Conservation (phyloP, 1,284 basidiomycete genomes). For the Apiotrichum domesticum region DNA sequence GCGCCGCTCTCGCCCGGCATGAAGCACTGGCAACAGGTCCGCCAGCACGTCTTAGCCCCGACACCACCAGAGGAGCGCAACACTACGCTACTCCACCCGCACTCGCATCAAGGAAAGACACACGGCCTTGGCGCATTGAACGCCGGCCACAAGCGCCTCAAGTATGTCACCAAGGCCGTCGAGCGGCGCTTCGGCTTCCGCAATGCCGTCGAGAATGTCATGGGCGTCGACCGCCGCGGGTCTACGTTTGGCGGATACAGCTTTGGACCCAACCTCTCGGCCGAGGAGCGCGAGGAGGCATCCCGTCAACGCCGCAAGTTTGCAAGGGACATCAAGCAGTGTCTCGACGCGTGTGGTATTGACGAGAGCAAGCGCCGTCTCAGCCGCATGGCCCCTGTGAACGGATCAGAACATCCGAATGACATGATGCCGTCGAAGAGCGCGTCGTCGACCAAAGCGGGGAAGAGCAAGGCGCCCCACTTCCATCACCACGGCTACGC, state of each 20-base stretch:
- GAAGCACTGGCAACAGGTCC: constrained; percentile 42
- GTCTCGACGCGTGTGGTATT: constrained; percentile 34
- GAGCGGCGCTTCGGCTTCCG: constrained; percentile 33
- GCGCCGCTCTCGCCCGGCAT: constrained; percentile 33
- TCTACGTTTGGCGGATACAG: constrained; percentile 17
- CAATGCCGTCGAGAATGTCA: constrained; percentile 35
- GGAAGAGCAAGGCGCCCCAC: neutral
- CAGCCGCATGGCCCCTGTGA: constrained; percentile 7
- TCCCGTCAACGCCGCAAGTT: constrained; percentile 36
- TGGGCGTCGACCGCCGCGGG: constrained; percentile 29
- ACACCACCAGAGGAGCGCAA: constrained; percentile 26
- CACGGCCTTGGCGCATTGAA: neutral
- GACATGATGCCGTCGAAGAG: neutral
- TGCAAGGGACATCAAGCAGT: constrained; percentile 34
- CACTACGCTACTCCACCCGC: neutral
- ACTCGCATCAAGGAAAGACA: constrained; percentile 10
- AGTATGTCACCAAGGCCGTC: constrained; percentile 36
- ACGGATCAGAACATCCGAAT: neutral
- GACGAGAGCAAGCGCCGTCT: constrained; percentile 35
- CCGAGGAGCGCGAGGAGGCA: constrained; percentile 35
- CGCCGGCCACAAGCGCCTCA: constrained; percentile 2
- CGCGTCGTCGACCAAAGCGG: neutral
- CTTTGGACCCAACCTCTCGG: constrained; percentile 19
- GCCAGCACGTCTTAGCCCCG: constrained; percentile 30
- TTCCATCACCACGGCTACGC: neutral